Conservation (phyloP, 2,329 filamentous ascomycete genomes). For the Lasiodiplodia sp. region DNA sequence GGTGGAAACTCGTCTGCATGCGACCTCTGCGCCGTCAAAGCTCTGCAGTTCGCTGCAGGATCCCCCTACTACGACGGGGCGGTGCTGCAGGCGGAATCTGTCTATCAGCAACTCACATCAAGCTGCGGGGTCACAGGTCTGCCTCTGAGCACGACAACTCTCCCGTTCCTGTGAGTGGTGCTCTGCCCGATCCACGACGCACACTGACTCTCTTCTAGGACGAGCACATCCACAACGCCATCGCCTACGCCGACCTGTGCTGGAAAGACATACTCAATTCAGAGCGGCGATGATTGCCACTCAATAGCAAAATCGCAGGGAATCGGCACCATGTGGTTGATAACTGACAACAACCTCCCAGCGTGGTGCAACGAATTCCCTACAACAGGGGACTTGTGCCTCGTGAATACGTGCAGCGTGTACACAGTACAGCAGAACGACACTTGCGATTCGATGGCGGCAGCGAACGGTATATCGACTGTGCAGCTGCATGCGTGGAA, state of each 20-base stretch:
- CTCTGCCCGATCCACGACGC: background rate
- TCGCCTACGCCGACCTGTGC: background rate
- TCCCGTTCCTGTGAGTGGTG: background rate
- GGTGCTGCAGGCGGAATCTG: background rate
- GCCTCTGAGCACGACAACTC: background rate
- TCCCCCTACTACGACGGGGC: background rate
- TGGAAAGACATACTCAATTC: background rate
- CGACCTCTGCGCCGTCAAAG: slow-evolving; percentile 1
- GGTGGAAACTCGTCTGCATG: background rate
- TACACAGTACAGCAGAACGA: background rate
- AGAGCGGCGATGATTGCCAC: background rate
- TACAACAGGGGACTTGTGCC: background rate
- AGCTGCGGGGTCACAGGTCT: background rate
- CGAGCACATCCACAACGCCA: background rate
- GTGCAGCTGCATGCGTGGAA: slow-evolving; percentile 1
- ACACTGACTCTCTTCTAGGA: background rate
- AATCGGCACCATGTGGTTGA: background rate
- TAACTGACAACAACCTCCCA: background rate
- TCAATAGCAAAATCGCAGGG: background rate
- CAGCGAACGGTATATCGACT: background rate
- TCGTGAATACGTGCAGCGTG: background rate
- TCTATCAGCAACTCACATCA: background rate
- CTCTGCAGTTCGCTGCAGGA: background rate
- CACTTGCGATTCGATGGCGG: slow-evolving; percentile 6
- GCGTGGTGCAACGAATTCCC: background rate